Evolutionary conservation across 75 land plant species (phyloP).

Genomic region (Ceratopteris richardii): DNA sequence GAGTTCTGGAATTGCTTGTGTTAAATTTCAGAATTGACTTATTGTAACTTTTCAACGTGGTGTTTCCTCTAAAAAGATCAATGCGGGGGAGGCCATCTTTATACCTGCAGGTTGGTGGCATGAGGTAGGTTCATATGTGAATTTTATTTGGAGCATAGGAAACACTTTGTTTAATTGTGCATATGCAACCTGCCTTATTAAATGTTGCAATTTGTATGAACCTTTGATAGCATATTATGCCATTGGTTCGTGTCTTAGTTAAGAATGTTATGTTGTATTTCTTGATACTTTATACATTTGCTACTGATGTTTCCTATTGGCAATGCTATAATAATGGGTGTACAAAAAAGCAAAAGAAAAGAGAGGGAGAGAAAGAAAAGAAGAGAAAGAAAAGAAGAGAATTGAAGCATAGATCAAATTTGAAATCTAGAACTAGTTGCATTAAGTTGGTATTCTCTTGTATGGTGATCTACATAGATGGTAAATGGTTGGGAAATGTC

Average conservation of each 20-base stretch:
- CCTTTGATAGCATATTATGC: not conserved
- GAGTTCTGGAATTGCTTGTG: not conserved
- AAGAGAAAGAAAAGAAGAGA: too few species aligned
- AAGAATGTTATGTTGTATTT: not conserved
- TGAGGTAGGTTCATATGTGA: conserved; percentile 9
- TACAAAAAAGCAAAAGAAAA: too few species aligned
- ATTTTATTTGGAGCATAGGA: not conserved
- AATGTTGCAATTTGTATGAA: not conserved
- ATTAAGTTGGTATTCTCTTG: too few species aligned
- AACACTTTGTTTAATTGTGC: not conserved
- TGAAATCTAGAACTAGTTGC: too few species aligned
- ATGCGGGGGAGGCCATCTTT: conserved; percentile 13
- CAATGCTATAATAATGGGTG: too few species aligned
- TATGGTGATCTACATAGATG: too few species aligned
- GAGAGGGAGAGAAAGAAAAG: too few species aligned
- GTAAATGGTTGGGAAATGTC: too few species aligned
- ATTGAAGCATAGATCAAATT: too few species aligned
- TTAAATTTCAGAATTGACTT: not conserved
- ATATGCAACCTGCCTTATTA: not conserved
- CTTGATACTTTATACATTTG: too few species aligned
- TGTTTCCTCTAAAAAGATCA: not conserved
- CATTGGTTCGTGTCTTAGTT: not conserved
- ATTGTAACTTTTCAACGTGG: not conserved
- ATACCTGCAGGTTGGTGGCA: conserved; percentile 19
- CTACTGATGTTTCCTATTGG: too few species aligned